phyloP scores from a whole-genome alignment of 352 stramenopile species.

The Phytophthora colocasiae region DNA sequence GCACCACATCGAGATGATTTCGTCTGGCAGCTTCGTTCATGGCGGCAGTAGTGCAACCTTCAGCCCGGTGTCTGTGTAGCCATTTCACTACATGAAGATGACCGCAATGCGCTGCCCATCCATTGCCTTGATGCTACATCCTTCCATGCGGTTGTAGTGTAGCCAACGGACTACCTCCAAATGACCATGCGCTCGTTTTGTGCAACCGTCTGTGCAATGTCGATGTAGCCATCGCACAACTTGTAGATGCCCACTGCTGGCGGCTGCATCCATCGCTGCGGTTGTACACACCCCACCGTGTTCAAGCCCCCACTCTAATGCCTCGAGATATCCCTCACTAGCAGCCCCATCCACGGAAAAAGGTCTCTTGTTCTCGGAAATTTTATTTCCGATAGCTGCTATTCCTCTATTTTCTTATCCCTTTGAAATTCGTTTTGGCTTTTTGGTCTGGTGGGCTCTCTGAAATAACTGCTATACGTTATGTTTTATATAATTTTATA shows the following conservation, averaged over 20 bases:
- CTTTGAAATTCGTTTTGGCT: no score
- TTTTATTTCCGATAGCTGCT: no score
- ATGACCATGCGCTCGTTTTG: slow-evolving; percentile 26
- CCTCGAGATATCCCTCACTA: slow-evolving; percentile 25
- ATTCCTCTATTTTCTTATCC: no score
- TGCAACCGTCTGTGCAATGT: slow-evolving; percentile 27
- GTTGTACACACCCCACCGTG: slow-evolving; percentile 20
- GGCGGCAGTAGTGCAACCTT: slow-evolving; percentile 39
- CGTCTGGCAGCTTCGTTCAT: slow-evolving; percentile 38
- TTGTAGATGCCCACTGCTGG: slow-evolving; percentile 30
- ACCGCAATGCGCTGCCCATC: slow-evolving; percentile 40
- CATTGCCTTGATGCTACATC: slow-evolving; percentile 37
- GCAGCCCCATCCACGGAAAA: slow-evolving; percentile 30
- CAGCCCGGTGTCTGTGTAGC: slow-evolving; percentile 33
- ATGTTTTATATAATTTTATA: no score
- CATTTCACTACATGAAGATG: slow-evolving; percentile 45
- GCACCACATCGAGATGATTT: slow-evolving; percentile 28
- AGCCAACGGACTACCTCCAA: slow-evolving; percentile 32
- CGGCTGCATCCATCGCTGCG: slow-evolving; percentile 31
- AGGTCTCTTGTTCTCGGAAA: no score
- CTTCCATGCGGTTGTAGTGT: slow-evolving; percentile 22
- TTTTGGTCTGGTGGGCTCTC: no score
- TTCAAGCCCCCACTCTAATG: no score
- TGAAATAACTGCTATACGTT: no score
- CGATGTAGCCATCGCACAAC: slow-evolving; percentile 35